Evolutionary conservation across 2,329 filamentous ascomycete species (phyloP), one percentile per base, ranked within the genome.

Genomic region (Penicillium sp.): DNA sequence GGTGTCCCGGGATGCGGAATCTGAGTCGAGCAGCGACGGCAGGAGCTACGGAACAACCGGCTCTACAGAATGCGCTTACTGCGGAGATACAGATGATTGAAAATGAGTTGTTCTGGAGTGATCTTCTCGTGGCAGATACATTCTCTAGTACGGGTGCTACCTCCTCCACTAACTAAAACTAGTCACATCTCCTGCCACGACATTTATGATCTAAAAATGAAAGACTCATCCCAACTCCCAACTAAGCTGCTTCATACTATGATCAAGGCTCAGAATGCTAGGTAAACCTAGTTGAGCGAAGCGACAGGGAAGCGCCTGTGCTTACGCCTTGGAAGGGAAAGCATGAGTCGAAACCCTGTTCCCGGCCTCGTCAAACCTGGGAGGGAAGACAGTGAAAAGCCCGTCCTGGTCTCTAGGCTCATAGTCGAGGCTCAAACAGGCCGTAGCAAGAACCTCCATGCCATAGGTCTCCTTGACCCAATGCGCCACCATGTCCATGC

Each of bases 401-500:
- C 75, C 77, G 30, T 78, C 64, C 2, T 68, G 52, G 57, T 78
- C 74, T 8, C 77, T 65, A 1, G 77, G 76, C 59, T 79, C 76
- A 60, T 69, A 79, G 49, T 80, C 79, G 31, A 79, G 65, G 0
- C 53, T 56, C 30, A 66, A 56, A 1, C 67, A 54, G 2, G 70
- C 69, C 26, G 67, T 60, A 9, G 31, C 47, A 29, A 76, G 65
- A 19, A 76, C 62, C 4, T 74, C 70, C 19, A 69, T 30, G 0
- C 77, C 76, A 64, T 69, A 78, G 1, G 67, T 73, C 52, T 77
- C 69, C 54, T 75, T 75, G 0, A 81, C 58, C 77, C 78, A 81
- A 38, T 79, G 71, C 8, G 78, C 68, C 58, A 79, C 64, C 74
- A 80, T 79, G 19, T 82, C 81, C 70, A 82, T 83, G 0, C 81